Conservation (phyloP, 176 grass and related monocot species). For the Paspalum notatum region DNA sequence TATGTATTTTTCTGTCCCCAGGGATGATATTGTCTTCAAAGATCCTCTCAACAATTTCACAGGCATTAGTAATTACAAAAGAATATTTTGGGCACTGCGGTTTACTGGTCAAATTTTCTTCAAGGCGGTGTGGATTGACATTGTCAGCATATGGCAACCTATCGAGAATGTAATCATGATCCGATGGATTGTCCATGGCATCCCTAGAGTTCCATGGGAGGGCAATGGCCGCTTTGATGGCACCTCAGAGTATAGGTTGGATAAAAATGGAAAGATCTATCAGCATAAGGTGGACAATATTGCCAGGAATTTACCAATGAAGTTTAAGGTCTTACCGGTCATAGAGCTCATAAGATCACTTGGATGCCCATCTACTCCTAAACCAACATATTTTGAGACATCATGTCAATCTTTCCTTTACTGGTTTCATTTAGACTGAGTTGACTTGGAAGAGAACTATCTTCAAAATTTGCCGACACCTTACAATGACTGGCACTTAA, state of each 20-base stretch:
- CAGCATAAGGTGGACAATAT: constrained; percentile 84
- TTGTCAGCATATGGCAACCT: constrained; percentile 82
- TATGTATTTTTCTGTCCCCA: constrained; percentile 37
- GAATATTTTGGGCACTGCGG: constrained; percentile 70
- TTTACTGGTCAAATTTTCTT: constrained; percentile 70
- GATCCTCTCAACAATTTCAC: constrained; percentile 78
- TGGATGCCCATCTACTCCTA: constrained; percentile 71
- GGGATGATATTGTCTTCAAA: constrained; percentile 96
- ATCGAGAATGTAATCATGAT: constrained; percentile 81
- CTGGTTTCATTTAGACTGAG: constrained; percentile 46
- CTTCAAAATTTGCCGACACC: constrained; percentile 46
- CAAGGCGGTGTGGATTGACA: constrained; percentile 76
- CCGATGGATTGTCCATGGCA: constrained; percentile 80
- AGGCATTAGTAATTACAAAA: constrained; percentile 75
- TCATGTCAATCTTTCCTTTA: not conserved
- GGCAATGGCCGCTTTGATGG: constrained; percentile 77
- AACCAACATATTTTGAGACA: constrained; percentile 75
- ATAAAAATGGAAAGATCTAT: constrained; percentile 81
- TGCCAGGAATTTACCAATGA: constrained; percentile 62
- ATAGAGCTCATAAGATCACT: constrained; percentile 72
- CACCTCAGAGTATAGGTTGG: constrained; percentile 85
- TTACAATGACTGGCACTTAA: constrained; percentile 19
- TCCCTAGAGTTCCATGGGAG: constrained; percentile 72
- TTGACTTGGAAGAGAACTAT: constrained; percentile 51
- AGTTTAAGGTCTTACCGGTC: constrained; percentile 60